phyloP scores from a whole-genome alignment of 495 filamentous ascomycete species.

The Annulohypoxylon bovei region DNA sequence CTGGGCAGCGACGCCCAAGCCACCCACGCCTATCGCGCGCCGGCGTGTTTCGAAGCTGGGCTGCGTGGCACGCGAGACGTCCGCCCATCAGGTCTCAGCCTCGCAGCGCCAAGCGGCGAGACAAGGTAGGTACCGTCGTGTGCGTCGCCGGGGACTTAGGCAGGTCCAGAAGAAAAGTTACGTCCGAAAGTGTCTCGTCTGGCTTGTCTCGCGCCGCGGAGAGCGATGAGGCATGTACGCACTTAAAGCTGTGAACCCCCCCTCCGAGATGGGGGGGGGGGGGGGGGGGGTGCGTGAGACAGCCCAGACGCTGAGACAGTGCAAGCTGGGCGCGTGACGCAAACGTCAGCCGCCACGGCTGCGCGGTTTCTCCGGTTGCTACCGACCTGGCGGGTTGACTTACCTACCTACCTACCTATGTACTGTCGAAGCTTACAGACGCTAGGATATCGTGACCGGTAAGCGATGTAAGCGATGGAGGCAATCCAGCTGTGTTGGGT shows the following conservation, averaged over 20 bases:
- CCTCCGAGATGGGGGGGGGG: not conserved
- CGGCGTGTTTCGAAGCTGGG: not conserved
- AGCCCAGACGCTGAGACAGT: conserved; percentile 14
- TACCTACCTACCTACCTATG: not conserved
- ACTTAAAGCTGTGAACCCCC: conserved; percentile 25
- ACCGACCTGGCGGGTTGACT: too few relatives aligned
- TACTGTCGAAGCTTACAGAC: not conserved
- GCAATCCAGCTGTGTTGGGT: conserved; percentile 2
- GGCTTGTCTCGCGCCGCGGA: not conserved
- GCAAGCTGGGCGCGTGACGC: conserved; percentile 13
- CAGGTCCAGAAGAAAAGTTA: conserved; percentile 33
- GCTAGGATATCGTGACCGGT: conserved; percentile 4
- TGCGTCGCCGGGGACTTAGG: conserved; percentile 23
- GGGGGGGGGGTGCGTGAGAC: not conserved
- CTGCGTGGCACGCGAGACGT: conserved; percentile 25
- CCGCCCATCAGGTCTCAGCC: conserved; percentile 10
- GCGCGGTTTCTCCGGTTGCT: conserved; percentile 1
- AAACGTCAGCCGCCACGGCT: conserved; percentile 35
- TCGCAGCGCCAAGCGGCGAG: not conserved
- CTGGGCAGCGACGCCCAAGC: not conserved
- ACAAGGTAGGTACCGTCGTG: conserved; percentile 3
- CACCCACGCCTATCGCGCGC: not conserved
- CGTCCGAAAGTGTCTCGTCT: conserved; percentile 30
- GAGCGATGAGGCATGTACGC: conserved; percentile 10
- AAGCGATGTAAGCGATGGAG: conserved; percentile 10